Evolutionary conservation across 441 rosid species (phyloP), one percentile per base, ranked within the genome.

Genomic region (Hura crepitans): DNA sequence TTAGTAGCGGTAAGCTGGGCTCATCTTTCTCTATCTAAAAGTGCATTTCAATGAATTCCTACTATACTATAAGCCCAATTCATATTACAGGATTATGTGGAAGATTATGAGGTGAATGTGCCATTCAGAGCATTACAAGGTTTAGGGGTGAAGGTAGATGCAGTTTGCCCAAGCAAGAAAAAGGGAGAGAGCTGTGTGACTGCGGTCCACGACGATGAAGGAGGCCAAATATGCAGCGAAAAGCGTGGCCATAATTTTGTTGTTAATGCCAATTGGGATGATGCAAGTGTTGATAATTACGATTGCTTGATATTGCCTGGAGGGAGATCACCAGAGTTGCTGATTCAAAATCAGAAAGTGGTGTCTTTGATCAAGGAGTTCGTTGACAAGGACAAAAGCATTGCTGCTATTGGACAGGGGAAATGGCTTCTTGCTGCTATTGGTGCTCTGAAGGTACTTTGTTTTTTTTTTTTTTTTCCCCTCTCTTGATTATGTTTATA

Each of bases 51-150:
- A n/a, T 3, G 9, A 35, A 35, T 3, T 4, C 39, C 39, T 35
- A 35, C 6, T 35, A 4, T 35, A 35, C 13, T 42, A 42, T 42
- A 42, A 42, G 12, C 46, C 46, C 14, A 42, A 9, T 42, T 42
- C 14, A 42, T 42, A 3, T 9, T 33, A 20, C 59, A 85, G 89
- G 89, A 85, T 50, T 85, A 78, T 65, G 86, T 81, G 45, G 89
- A 85, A 66, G 86, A 85, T 45, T 83, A 78, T 39, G 84, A 77
- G 68, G 70, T 73, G 46, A 81, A 81, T 59, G 84, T 85, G 50
- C 87, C 85, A 14, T 81, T 80, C 55, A 75, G 78, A 33, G 85
- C 87, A 43, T 74, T 83, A n/a, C 84, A 83, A 75, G 85, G 81
- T 18, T 25, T 85, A 27, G 85, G 85, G 30, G 79, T 84, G 77